A percentile compares a stretch with the other conserved stretches of the same genome.
Conservation (phyloP, 495 filamentous ascomycete genomes). For the Bacidia gigantensis region DNA sequence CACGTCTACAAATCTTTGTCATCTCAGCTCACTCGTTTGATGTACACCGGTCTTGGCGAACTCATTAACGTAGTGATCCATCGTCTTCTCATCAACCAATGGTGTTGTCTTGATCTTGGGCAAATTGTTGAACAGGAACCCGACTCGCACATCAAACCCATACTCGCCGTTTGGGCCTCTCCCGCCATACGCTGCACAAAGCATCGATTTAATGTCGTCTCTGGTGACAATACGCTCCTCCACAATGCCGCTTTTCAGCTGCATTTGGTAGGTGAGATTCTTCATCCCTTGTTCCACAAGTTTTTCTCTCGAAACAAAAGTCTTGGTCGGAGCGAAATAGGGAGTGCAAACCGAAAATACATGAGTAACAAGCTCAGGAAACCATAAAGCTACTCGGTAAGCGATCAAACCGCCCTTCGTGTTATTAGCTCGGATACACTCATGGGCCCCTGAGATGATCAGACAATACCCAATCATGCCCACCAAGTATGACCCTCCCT, state of each 20-base stretch:
- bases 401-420: conserved; percentile 41
- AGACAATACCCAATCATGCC: conserved; percentile 69
- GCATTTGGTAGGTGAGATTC: conserved; percentile 74
- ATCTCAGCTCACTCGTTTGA: conserved; percentile 46
- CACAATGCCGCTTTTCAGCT: conserved; percentile 52
- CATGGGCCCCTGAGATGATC: neutral
- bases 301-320: conserved; percentile 37
- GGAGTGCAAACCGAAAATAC: conserved; percentile 74
- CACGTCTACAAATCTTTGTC: conserved; percentile 4
- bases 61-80: conserved; percentile 62
- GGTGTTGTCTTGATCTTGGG: conserved; percentile 31
- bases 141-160: conserved; percentile 40
- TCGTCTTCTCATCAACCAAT: conserved; percentile 46
- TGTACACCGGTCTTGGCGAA: conserved; percentile 58
- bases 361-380: conserved; percentile 55
- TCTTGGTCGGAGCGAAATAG: conserved; percentile 37
- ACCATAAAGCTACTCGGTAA: conserved; percentile 53
- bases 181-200: conserved; percentile 58
- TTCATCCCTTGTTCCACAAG: conserved; percentile 45
- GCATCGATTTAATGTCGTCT: conserved; percentile 48
- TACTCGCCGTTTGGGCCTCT: conserved; percentile 36
- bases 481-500: conserved; percentile 54
- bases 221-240: conserved; percentile 42
- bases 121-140: conserved; percentile 43
- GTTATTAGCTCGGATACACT: too few species aligned